Conservation (phyloP, 768 basidiomycete genomes). For the Lepiota venenata region DNA sequence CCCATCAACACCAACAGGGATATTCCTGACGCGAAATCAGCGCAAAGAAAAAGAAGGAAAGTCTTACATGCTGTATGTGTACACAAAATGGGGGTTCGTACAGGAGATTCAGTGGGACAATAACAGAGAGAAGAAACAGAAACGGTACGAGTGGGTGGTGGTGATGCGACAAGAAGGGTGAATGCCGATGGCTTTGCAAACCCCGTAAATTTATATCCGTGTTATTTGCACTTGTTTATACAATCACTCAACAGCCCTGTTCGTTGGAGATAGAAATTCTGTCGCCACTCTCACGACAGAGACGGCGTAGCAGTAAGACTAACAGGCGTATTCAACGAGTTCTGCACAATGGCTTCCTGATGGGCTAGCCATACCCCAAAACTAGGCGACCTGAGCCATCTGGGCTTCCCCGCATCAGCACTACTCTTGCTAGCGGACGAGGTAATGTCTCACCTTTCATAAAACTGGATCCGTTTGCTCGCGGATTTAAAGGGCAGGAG, state of each 20-base stretch:
- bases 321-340: constrained; percentile 37
- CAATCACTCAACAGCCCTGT: not conserved
- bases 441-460: constrained; percentile 39
- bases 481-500: constrained; percentile 73
- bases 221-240: constrained; percentile 10
- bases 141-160: not conserved
- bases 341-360: constrained; percentile 70
- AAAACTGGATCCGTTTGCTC: constrained; percentile 67
- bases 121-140: not conserved
- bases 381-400: constrained; percentile 70
- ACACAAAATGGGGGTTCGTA: not conserved
- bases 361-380: constrained; percentile 79
- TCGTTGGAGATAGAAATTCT: not conserved
- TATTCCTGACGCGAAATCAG: constrained; percentile 7
- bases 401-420: constrained; percentile 10
- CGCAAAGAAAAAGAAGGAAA: not conserved
- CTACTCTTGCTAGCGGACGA: not conserved
- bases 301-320: constrained; percentile 6
- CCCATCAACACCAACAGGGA: not conserved
- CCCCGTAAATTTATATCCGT: constrained; percentile 8
- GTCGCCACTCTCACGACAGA: constrained; percentile 6
- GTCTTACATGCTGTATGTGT: constrained; percentile 8
- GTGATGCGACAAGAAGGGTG: constrained; percentile 4
- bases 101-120: constrained; percentile 5
- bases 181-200: not conserved